phyloP scores from a whole-genome alignment of 2,329 filamentous ascomycete genomes.

The Exophiala calicioides region DNA sequence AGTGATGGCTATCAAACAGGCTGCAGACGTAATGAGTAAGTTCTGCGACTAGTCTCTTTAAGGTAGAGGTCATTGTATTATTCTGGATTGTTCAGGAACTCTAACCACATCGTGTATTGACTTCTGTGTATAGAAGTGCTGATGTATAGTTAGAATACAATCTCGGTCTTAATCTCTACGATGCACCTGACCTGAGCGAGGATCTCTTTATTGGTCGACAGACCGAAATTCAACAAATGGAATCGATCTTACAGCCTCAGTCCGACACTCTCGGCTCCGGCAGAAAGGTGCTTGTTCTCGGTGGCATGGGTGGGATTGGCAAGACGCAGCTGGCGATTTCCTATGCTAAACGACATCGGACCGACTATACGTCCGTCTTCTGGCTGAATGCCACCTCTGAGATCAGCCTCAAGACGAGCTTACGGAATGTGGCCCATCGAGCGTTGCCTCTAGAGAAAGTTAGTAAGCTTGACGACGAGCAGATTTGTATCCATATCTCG shows the following conservation, averaged over 20 bases:
- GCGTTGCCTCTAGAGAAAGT: background rate
- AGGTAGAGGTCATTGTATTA: too few species aligned
- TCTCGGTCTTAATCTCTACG: background rate
- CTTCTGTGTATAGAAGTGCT: background rate
- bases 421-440: slow-evolving; percentile 13
- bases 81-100: background rate
- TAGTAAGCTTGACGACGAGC: slow-evolving; percentile 4
- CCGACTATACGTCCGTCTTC: slow-evolving; percentile 43
- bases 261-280: background rate
- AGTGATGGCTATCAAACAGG: too few species aligned
- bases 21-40: too few species aligned
- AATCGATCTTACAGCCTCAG: slow-evolving; percentile 18
- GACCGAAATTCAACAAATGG: slow-evolving; percentile 13
- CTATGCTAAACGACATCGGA: slow-evolving; percentile 39
- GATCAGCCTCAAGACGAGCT: slow-evolving; percentile 39
- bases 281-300: slow-evolving; percentile 32
- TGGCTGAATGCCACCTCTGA: slow-evolving; percentile 48
- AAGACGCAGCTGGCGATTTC: slow-evolving; percentile 46
- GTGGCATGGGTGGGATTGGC: slow-evolving; percentile 47
- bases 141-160: background rate
- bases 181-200: slow-evolving; percentile 6
- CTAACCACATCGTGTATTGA: background rate
- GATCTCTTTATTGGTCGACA: slow-evolving; percentile 19
- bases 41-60: too few species aligned
- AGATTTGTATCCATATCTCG: background rate